phyloP scores from a whole-genome alignment of 2,329 filamentous ascomycete genomes.

The Zelopaecilomyces penicillatus region DNA sequence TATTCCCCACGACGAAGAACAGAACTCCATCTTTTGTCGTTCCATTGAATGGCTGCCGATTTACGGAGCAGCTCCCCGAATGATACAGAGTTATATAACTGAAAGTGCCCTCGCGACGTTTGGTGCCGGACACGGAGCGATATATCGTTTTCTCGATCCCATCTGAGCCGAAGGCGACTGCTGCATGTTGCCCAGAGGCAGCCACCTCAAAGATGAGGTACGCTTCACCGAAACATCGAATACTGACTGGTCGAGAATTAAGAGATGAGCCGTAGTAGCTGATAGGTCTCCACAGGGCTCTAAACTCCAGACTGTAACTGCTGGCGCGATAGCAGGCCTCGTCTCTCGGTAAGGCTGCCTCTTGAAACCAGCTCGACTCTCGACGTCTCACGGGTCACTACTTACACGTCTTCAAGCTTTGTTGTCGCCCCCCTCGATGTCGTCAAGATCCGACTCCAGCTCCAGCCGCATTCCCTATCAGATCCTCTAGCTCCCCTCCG shows the following conservation, averaged over 20 bases:
- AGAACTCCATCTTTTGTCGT: too few species aligned
- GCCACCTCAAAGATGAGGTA: constrained; percentile 53
- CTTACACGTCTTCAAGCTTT: constrained; percentile 51
- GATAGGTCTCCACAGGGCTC: constrained; percentile 36
- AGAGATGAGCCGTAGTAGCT: neutral
- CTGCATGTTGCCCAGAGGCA: constrained; percentile 29
- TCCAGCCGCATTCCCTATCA: constrained; percentile 78
- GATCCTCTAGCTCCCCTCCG: constrained; percentile 58
- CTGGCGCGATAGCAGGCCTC: constrained; percentile 63
- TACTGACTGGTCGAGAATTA: too few species aligned
- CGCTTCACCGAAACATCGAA: constrained; percentile 7
- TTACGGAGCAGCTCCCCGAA: too few species aligned
- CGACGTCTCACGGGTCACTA: neutral
- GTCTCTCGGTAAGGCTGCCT: constrained; percentile 64
- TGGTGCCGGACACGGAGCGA: too few species aligned
- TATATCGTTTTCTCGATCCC: neutral
- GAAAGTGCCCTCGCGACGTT: too few species aligned
- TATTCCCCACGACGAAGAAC: too few species aligned
- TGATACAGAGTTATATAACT: too few species aligned
- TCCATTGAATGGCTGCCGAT: too few species aligned
- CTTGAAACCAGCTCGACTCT: neutral
- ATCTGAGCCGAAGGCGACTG: constrained; percentile 3
- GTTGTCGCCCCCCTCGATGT: constrained; percentile 93
- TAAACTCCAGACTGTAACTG: constrained; percentile 45
- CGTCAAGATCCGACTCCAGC: constrained; percentile 93